Base-by-base conservation (phyloP, 2,329 filamentous ascomycete genomes). In the Nemania abortiva region DNA sequence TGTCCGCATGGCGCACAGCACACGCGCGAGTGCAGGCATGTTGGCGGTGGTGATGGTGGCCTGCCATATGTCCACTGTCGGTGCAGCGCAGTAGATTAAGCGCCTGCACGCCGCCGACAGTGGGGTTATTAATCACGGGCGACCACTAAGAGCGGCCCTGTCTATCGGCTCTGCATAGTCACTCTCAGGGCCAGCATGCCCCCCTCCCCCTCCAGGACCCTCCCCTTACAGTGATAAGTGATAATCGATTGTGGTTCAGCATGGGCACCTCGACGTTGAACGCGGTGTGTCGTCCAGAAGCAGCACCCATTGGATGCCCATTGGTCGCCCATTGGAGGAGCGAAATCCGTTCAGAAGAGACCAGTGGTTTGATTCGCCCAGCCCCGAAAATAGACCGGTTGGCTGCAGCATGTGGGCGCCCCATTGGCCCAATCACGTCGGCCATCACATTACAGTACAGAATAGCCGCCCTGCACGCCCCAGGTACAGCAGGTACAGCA, bases 391-490 rank as follows among this genome's bases (percentile, higher is more conserved):
- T 75, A 74, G 74, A 69, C 71, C 54, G 58, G 70, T 71, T 70
- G 63, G 65, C 68, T 74, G 74, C 74, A 74, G 72, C 64, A 57
- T 66, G 61, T 54, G 70, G 42, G 45, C 66, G 63, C 56, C 20
- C 56, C 61, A 45, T 42, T 62, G 63, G 60, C 10, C 75, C 75
- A 77, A 77, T 77, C 74, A 76, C 24, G 55, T 11, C 53, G 10
- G 63, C 69, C 47, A 76, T 77, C 75, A 77, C 75, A 76, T 66
- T 50, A 70, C 72, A 34, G 59, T 74, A 73, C 54, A 53, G 27
- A 20, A 64, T 70, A 70, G 68, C 68, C 68, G 68, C 68, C 68
- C 67, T 73, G 65, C 53, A 59, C 59, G 63, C 63, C 47, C 65
- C 42, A 47, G 42, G 42, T 20, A 47, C 42, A 20, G 42, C 42